Base-by-base conservation (phyloP, 2,329 filamentous ascomycete genomes). In the Exophiala viscosa region DNA sequence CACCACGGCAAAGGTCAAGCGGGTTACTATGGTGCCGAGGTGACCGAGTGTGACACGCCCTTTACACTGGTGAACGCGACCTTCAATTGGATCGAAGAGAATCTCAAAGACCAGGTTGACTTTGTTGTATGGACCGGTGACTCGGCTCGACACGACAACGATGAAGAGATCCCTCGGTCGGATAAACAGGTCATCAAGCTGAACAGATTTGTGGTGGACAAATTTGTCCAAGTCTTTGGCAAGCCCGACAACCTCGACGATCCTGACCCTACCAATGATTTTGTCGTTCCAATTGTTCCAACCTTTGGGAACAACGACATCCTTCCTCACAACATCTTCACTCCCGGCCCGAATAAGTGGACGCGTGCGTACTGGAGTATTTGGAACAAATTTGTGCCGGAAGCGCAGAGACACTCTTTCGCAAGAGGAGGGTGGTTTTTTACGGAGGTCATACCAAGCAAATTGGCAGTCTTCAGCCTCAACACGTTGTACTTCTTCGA, bases 261-360 rank as follows among this genome's bases (percentile, higher is more conserved):
- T 48, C 68, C 70, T 34, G 66, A 73, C 56, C 76, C 76, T n/a
- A 74, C 75, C 32, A 75, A 81, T 48, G 81, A 82, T 52, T 79
- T 90, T 53, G 70, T 78, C 10, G 80, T 97, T 3, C 92, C 93
- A 3, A 82, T 97, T 48, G 78, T 99, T 15, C 91, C 93, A 0
- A 96, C 86, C 0, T 85, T 96, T 62, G 93, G 93, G 55, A 99
- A 99, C 74, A 99, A 99, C 70, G 93, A 99, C 66, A 91, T 99
- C 53, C 82, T 96, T 55, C 93, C 93, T 1, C 93, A 99, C 73
- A 99, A 99, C 65, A 95, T 97, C 66, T 84, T 99, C 68, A 76
- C 83, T 38, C 78, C 82, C 1, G 93, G 92, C 0, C 93, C 93
- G 13, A 96, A 96, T 65, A 80, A 81, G 58, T 96, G 92, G 85